Base-by-base conservation (phyloP, 2,329 filamentous ascomycete genomes). In the Seiridium unicorne region DNA sequence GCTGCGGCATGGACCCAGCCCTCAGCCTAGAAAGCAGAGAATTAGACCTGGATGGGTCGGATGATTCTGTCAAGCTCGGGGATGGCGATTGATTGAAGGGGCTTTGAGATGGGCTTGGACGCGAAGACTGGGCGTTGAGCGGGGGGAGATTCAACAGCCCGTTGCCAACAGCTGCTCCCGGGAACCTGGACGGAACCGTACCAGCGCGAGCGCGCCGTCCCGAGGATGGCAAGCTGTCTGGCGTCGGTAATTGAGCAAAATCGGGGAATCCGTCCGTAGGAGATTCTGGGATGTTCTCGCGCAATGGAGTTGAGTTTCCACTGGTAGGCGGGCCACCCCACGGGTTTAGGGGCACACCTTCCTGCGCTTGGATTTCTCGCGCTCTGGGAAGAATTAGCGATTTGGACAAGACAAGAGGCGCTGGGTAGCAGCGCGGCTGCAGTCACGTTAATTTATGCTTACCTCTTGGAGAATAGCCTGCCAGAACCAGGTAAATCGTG, bases 291-390 rank as follows among this genome's bases (percentile, higher is more conserved):
- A 99, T 98, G 66, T 94, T 97, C 79, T 98, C 95, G 71, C 95
- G 92, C 56, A 99, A 85, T 67, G 95, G 95, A 47, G 94, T 97
- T 26, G 94, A 97, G 76, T 97, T 94, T 65, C 94, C 95, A 74
- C 94, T 97, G 59, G 94, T 97, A 54, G 95, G 94, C 66, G 95
- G 94, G 9, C 95, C 94, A 82, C 93, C 93, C 95, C 95, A 98
- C 48, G 90, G 89, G 71, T 89, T 87, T 57, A 89, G 76, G 75
- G 82, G 83, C 55, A 97, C 83, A 56, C 93, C 93, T 84, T 98
- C 94, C 79, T 97, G 93, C 58, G 93, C 93, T 79, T 98, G 94
- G 63, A 98, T 97, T 77, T 99, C 95, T 74, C 95, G 87, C 66
- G 95, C 93, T 73, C 94, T 97, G 63, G 11, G 18, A 6, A 57